phyloP scores from a whole-genome alignment of 352 stramenopile species.

The Pythium aristosporum region DNA sequence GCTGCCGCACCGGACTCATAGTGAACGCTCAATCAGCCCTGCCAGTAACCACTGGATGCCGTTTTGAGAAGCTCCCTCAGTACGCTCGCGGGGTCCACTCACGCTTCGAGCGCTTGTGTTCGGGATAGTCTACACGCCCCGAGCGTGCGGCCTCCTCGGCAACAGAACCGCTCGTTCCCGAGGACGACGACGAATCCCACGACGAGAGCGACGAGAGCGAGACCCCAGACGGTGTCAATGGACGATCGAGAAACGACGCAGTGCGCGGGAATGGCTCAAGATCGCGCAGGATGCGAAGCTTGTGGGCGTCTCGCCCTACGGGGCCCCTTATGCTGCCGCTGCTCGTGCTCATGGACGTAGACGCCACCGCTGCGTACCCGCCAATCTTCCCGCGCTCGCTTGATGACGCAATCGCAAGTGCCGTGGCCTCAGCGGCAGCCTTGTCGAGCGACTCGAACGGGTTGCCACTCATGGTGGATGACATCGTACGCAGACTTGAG shows the following conservation, averaged over 20 bases:
- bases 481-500: slow-evolving; percentile 46
- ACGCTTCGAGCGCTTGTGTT: slow-evolving; percentile 5
- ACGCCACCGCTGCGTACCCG: neutral
- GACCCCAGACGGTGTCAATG: slow-evolving; percentile 10
- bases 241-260: slow-evolving; percentile 10
- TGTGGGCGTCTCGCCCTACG: slow-evolving; percentile 3
- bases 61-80: neutral
- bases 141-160: neutral
- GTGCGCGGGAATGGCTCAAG: neutral
- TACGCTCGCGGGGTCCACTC: slow-evolving; percentile 18
- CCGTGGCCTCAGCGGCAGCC: slow-evolving; percentile 2
- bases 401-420: neutral
- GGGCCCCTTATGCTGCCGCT: neutral
- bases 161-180: neutral
- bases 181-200: slow-evolving; percentile 1
- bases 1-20: slow-evolving; percentile 6
- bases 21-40: slow-evolving; percentile 26
- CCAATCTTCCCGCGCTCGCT: too few species aligned
- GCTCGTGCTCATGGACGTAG: neutral
- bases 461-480: slow-evolving; percentile 41
- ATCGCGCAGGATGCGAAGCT: slow-evolving; percentile 20
- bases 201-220: slow-evolving; percentile 25
- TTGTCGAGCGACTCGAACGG: slow-evolving; percentile 14
- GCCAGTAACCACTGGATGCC: slow-evolving; percentile 17
- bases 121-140: neutral